These are phyloP conservation scores for Thuidium tamariscinum DNA, from an alignment of 225 moss, liverwort and hornwort genomes.

Conservation along the genomic window DNA sequence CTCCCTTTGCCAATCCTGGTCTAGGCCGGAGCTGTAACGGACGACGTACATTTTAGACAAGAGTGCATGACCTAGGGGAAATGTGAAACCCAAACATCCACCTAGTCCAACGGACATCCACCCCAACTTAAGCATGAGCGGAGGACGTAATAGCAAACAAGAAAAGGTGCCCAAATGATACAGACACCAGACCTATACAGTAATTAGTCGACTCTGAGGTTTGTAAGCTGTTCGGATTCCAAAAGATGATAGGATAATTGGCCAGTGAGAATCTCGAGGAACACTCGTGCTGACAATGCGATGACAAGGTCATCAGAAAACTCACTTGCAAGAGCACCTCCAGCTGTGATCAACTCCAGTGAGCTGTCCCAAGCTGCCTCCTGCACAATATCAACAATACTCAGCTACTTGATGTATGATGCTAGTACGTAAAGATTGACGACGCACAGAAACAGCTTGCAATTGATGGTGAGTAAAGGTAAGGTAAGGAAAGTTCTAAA, in stretches of 20 bases:
- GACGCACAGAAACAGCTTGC: background rate
- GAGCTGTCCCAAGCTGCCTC: slow-evolving; percentile 91
- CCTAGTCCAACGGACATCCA: background rate
- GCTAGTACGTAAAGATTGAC: background rate
- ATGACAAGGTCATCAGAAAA: background rate
- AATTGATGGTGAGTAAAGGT: background rate
- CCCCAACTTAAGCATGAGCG: background rate
- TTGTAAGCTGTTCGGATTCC: background rate
- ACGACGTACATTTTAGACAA: background rate
- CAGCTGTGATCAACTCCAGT: slow-evolving; percentile 52
- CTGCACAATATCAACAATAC: slow-evolving; percentile 24
- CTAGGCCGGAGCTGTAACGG: slow-evolving; percentile 30
- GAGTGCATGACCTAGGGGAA: background rate
- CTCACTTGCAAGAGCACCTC: slow-evolving; percentile 57
- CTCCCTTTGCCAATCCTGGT: slow-evolving; percentile 15
- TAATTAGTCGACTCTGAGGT: background rate
- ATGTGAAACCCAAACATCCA: background rate
- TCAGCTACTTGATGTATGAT: background rate
- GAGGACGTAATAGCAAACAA: background rate
- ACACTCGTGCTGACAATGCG: background rate
- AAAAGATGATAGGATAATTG: background rate
- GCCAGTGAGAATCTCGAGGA: background rate
- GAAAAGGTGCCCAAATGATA: background rate
- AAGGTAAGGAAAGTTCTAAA: no score
- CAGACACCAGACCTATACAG: background rate